Evolutionary conservation across 495 filamentous ascomycete genomes (phyloP).

Genomic region (Tuber umbilicatum): DNA sequence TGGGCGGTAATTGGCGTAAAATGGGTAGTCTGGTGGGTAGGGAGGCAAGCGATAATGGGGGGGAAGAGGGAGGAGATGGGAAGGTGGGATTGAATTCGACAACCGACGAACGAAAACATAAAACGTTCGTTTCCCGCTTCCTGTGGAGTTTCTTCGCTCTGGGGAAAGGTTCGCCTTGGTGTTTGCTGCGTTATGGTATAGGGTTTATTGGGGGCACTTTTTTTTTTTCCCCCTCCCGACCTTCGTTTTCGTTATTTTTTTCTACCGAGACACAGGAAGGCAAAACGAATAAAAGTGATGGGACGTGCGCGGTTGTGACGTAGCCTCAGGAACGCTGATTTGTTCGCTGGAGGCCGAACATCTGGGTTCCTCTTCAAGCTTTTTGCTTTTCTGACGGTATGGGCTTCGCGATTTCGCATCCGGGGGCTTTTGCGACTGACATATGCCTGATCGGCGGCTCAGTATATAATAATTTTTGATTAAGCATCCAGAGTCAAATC

Average conservation of each 20-base stretch:
- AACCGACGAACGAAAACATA: not conserved
- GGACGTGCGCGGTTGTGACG: slow-evolving; percentile 2
- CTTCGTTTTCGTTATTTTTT: not conserved
- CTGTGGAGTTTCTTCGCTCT: not conserved
- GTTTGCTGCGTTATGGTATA: not conserved
- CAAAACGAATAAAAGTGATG: not conserved
- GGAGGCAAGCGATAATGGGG: not conserved
- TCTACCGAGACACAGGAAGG: not conserved
- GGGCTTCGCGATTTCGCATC: not conserved
- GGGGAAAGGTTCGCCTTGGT: not conserved
- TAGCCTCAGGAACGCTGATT: not conserved
- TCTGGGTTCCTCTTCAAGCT: not conserved
- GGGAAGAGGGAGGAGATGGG: not conserved
- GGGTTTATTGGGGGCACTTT: not conserved
- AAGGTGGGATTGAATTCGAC: not conserved
- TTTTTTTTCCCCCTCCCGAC: not conserved
- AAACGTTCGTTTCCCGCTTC: not conserved
- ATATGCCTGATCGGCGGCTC: no score
- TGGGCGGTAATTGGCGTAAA: not conserved
- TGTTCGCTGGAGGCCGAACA: not conserved
- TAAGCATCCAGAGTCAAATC: not conserved
- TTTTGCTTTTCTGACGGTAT: not conserved
- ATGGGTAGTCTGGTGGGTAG: not conserved
- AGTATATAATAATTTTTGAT: no score
- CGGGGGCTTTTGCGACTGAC: no score